Base-by-base conservation (phyloP, 495 filamentous ascomycete species). In the Platismatia glauca region DNA sequence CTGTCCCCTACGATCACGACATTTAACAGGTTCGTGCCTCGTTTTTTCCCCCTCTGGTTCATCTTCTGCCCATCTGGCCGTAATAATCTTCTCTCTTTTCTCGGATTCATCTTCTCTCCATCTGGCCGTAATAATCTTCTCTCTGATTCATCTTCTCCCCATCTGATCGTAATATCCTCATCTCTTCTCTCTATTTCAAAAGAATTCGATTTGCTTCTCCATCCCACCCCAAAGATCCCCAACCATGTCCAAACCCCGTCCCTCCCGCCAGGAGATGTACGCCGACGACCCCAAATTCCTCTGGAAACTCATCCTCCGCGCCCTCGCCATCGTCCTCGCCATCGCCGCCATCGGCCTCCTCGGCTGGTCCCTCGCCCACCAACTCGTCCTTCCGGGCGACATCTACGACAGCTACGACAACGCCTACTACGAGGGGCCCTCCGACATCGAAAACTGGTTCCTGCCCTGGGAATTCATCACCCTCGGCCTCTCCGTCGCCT, bases 271-370 rank as follows among this genome's bases (percentile, higher is more conserved):
- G 6, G n/a, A 57, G 29, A 24, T 62, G 4, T 11, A 27, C 43
- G 35, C n/a, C 1, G 2, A 62, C 31, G 65, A 67, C 44, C 52
- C 38, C 13, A 52, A 43, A 11, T 73, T 66, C 66, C 24, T 62
- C 9, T 74, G 69, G 70, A 72, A 74, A 61, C 29, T 66, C 44
- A 60, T 68, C 59, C 61, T 74, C 13, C 72, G 73, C 59, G 13
- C 64, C 39, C 37, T 69, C 22, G 34, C 66, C 33, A 62, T 73
- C 50, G 27, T 73, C 27, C 27, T 69, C 35, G 67, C 64, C 22
- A n/a, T 70, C 16, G 64, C 70, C 22, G 69, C 66, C 29, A 67
- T 69, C 22, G 68, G 69, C 9, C 68, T 66, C 44, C 34, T 70
- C 16, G 72, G 66, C 7, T 72, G 71, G 71, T 62, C 66, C 0